Base-by-base conservation (phyloP, 352 stramenopile genomes). In the Globisporangium polare region DNA sequence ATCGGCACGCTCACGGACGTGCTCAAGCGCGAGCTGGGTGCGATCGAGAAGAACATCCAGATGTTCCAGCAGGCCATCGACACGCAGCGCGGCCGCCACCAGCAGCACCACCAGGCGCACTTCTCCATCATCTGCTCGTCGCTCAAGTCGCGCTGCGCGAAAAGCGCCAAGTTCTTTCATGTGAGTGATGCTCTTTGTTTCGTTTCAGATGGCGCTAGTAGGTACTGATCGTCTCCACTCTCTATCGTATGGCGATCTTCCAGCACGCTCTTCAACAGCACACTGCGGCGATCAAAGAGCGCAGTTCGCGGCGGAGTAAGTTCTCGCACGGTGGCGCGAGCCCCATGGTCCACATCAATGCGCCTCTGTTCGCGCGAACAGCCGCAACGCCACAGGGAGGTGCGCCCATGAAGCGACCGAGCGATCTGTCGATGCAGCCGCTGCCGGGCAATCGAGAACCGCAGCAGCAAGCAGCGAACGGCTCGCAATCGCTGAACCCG, bases 161-260 rank as follows among this genome's bases (percentile, higher is more conserved):
- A 91, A 64, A 92, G 80, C 62, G 80, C 80, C 46, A 91, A 92
- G 64, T 69, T 75, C 26, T 90, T 94, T 54, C 85, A 94, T 58
- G 85, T 92, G 62, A 41, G 77, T 74, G 8, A 5, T 20, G 8
- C 12, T 1, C 3, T 15, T 55, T 55, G 27, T 5, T 29, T 42
- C n/a, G 17, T 24, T 27, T 27, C 7, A 17, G 22, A 35, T 53
- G 46, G 7, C 20, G 17, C 27, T 31, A 31, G 2, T 2, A 6
- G 27, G 27, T 37, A 12, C 31, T 37, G 31, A 37, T 37, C 31
- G 9, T 37, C 5, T 33, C 31, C 12, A 20, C n/a, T n/a, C 20
- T 52, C 12, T 5, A 29, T 52, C 53, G 17, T 64, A 20, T 27
- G 54, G 55, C 43, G 6, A 60, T 42, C 15, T 35, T 47, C 52